Conservation (phyloP, 768 basidiomycete genomes). For the Leccinum olivaceopallidum region DNA sequence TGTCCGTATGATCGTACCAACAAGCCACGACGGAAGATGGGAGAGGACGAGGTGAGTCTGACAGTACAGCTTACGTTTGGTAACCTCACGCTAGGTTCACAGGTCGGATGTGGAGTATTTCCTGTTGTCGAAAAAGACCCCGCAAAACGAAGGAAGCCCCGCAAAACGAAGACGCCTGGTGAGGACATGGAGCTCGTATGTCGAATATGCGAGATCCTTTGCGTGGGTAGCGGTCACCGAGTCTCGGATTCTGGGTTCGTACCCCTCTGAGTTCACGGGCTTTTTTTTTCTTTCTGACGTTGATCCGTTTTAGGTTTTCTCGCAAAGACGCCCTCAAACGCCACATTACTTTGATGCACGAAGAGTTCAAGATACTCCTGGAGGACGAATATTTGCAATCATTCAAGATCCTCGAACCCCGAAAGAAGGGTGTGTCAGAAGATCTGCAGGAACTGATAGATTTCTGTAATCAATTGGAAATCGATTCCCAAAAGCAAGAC, state of each 20-base stretch:
- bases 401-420: background rate
- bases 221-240: background rate
- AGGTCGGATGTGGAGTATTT: background rate
- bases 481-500: background rate
- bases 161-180: background rate
- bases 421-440: background rate
- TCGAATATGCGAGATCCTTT: rapidly evolving
- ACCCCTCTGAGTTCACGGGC: background rate
- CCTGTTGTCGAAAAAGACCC: background rate
- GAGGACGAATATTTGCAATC: background rate
- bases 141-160: background rate
- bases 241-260: no score
- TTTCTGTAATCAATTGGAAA: background rate
- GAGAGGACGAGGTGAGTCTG: background rate
- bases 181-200: background rate
- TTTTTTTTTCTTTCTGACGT: background rate
- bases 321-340: slow-evolving; percentile 14
- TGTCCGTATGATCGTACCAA: background rate
- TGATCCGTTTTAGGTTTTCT: background rate
- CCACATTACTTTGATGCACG: background rate
- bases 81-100: background rate
- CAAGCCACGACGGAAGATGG: background rate
- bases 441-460: background rate
- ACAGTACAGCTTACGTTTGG: background rate
- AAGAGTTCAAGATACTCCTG: background rate